phyloP scores from a whole-genome alignment of 345 rosid genomes.

The Psidium guajava region DNA sequence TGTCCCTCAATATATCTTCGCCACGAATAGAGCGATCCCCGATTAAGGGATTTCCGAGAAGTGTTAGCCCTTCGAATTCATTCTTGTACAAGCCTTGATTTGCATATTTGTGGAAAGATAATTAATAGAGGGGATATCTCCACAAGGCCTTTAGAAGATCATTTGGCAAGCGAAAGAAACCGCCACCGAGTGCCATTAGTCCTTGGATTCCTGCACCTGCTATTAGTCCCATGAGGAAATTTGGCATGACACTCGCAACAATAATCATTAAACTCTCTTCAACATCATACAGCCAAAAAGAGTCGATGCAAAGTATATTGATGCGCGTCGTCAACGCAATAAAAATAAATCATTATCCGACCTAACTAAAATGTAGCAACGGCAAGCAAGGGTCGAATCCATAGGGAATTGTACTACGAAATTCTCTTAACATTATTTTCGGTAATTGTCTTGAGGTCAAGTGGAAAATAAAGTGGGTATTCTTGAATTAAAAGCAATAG shows the following conservation, averaged over 20 bases:
- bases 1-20: conserved; percentile 19
- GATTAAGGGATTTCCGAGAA: background rate
- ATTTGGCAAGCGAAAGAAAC: conserved; percentile 37
- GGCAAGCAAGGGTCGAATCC: too few species aligned
- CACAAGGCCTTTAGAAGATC: conserved; percentile 31
- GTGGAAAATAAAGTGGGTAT: too few species aligned
- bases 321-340: too few species aligned
- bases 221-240: conserved; percentile 42
- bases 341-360: too few species aligned
- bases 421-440: too few species aligned
- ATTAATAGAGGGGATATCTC: conserved; percentile 35
- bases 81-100: conserved; percentile 42
- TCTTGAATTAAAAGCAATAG: too few species aligned
- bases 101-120: conserved; percentile 40
- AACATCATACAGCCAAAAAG: conserved; percentile 32
- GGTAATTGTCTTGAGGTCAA: too few species aligned
- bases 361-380: too few species aligned
- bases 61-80: conserved; percentile 32
- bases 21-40: conserved; percentile 1
- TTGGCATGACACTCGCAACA: conserved; percentile 36
- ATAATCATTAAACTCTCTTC: conserved; percentile 50
- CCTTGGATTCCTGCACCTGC: conserved; percentile 47
- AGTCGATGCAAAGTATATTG: conserved; percentile 13
- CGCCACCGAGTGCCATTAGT: conserved; percentile 31
- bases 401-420: too few species aligned